Evolutionary conservation across 305 asterid species (phyloP), one percentile per base, ranked within the genome.

Genomic region (Solanum aculeatissimum): DNA sequence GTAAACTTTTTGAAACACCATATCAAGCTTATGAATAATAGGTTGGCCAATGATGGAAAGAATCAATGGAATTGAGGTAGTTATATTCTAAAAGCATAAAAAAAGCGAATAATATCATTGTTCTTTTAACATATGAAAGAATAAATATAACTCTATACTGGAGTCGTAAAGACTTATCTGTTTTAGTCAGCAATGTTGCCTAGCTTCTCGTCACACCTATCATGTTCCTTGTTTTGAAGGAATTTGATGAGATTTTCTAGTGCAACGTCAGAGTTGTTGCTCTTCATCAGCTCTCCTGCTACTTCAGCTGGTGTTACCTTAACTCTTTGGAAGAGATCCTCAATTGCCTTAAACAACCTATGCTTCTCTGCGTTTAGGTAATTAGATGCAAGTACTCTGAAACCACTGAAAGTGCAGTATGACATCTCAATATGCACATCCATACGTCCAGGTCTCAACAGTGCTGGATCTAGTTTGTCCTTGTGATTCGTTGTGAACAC

Each of bases 201-300:
- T 38, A 69, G 49, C 77, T 40, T 71, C 55, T 43, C 9, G 13
- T 71, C 55, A 71, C 55, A 43, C 9, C 54, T n/a, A 4, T 4
- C 79, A 38, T 11, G 11, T 27, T 83, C 83, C 88, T 91, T 92
- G 84, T 40, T 65, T 74, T 85, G 85, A 47, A 94, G 97, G 85
- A 85, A 82, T 21, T 83, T 85, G 69, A 91, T 19, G 2, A 93
- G 89, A 83, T 86, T 80, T 45, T 27, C 81, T 55, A 95, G 83
- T 8, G 95, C 91, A 69, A 81, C 62, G 12, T 91, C 96, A 29
- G 90, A 86, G 35, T 91, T 77, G 71, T 91, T 91, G 55, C 90
- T 89, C 93, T 88, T 94, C 94, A 96, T 92, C 70, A 94, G 93
- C 89, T 96, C 97, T 60, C 97, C 98, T 1, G 97, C 98, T 78